Base-by-base conservation (phyloP, 1,284 basidiomycete genomes). In the Malassezia obtusa region DNA sequence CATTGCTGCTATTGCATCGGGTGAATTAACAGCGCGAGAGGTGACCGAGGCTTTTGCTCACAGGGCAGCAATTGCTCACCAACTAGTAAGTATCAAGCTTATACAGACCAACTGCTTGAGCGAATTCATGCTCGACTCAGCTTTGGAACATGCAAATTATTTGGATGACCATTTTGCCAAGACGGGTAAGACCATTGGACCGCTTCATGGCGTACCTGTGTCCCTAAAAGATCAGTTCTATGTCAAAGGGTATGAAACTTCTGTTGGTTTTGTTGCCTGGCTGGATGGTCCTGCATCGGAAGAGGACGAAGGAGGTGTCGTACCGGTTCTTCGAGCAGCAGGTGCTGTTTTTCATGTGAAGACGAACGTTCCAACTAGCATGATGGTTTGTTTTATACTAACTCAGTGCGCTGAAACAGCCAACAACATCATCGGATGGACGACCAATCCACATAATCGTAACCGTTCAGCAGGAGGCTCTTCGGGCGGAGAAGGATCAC, bases 171-270 rank as follows among this genome's bases (percentile, higher is more conserved):
- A 39, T 25, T 14, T 49, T 8, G 12, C 6, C 1, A 19, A 49
- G 30, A 37, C 33, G 15, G 46, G 46, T 7, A 36, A 17, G 4
- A 32, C 46, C 4, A 21, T 49, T 19, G 46, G 46, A 6, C 46
- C 46, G 1, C 21, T 49, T 17, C 46, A 49, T 22, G 46, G 46
- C 35, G 26, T 49, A 10, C 46, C 46, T 3, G 33, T 49, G 2
- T 49, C 46, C 11, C 17, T 49, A 1, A 49, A 49, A 40, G 46
- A 49, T 22, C 36, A 35, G 35, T 38, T 49, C 46, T 49, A 19
- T 19, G 33, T 49, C 4, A 21, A 49, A 25, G 46, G 36, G 9
- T 26, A 28, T 26, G 46, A 49, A 4, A 49, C 46, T 2, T 22
- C 46, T 12, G 46, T 39, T 11, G 46, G 46, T 1, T 38, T 49